Evolutionary conservation across 2,329 filamentous ascomycete genomes (phyloP).

Genomic region (Alternaria viburni): DNA sequence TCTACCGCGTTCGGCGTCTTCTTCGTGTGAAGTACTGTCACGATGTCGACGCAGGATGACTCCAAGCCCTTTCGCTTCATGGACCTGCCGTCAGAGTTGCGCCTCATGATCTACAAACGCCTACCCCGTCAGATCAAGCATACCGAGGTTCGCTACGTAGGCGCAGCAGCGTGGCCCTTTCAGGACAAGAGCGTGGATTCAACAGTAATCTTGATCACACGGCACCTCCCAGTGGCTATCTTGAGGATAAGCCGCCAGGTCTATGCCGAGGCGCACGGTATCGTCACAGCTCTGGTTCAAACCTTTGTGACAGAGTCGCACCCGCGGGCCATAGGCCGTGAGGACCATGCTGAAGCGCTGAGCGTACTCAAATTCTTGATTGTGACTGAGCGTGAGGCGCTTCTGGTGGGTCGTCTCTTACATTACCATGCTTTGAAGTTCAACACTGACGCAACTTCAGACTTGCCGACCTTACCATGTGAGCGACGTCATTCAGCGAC

Average conservation of each 20-base stretch:
- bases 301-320: neutral
- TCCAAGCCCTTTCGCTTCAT: neutral
- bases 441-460: no score
- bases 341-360: no score
- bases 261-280: neutral
- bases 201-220: neutral
- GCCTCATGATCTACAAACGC: neutral
- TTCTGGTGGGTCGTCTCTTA: no score
- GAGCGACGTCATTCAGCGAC: no score
- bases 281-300: neutral
- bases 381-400: no score
- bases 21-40: no score
- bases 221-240: neutral
- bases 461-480: no score
- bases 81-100: neutral
- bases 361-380: no score
- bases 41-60: neutral
- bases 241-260: neutral
- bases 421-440: no score
- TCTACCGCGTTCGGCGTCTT: no score
- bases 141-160: neutral
- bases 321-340: neutral
- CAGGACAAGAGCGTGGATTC: no score
- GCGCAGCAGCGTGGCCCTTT: no score
- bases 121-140: neutral